Evolutionary conservation across 2,329 filamentous ascomycete species (phyloP), one percentile per base, ranked within the genome.

Genomic region (Bimuria novae-zelandiae): DNA sequence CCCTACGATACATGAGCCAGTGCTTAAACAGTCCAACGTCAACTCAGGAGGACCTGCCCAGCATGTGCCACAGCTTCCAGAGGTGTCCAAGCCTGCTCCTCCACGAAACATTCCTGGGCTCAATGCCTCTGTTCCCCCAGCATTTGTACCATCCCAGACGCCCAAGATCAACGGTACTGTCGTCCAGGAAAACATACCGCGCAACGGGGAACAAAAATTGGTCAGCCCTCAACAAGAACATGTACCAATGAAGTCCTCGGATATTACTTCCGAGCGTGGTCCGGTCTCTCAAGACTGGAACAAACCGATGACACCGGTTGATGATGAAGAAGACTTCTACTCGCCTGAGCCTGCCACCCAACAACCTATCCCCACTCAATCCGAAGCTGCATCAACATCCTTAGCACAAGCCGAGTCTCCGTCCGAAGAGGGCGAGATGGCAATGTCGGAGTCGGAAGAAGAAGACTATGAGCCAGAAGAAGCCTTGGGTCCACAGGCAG

Each of bases 271-370:
- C n/a, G 43, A 17, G 21, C 19, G 21, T n/a, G 27, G 11, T 14
- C 3, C 22, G 11, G 43, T 14, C 1, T 30, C 19, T n/a, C n/a
- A n/a, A n/a, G n/a, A n/a, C n/a, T n/a, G n/a, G 10, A 52, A 48
- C 10, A 56, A 56, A 3, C 54, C 61, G 30, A 57, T 57, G 17
- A 64, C 64, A 11, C 60, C 66, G 16, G 52, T 63, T 40, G 67
- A 68, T 17, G 66, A 71, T 32, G 67, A 64, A 1, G 70, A 74
- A 37, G 69, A 75, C 35, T 72, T 72, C 36, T 73, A 72, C 37
- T 72, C 68, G 10, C 68, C 70, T 17, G 62, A 69, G 12, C 65
- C 65, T 6, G 53, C 51, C 16, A 44, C 47, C 12, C 43, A 48
- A n/a, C 16, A 27, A 14, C 16, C 46, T 10, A 37, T 44, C 21